Conservation (phyloP, 2,329 filamentous ascomycete species). For the Cordyceps javanica region DNA sequence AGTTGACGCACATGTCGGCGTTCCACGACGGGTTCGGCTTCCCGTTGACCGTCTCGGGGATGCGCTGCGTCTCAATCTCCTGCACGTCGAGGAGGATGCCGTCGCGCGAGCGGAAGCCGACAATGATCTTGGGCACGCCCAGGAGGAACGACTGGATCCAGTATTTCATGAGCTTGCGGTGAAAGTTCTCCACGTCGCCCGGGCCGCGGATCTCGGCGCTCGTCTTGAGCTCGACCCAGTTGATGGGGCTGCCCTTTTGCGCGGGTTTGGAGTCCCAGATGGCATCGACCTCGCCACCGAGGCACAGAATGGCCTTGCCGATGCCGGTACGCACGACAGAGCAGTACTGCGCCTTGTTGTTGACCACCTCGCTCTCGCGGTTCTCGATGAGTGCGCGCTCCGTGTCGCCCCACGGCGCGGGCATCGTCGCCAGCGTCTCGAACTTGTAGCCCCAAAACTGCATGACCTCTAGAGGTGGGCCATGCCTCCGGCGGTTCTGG, state of each 20-base stretch:
- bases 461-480: constrained; percentile 70
- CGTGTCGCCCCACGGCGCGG: constrained; percentile 66
- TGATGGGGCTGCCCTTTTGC: constrained; percentile 59
- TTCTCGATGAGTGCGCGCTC: constrained; percentile 72
- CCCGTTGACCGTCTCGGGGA: constrained; percentile 69
- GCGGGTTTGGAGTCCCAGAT: constrained; percentile 78
- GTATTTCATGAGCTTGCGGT: constrained; percentile 87
- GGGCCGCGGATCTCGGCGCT: constrained; percentile 63
- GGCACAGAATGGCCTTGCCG: constrained; percentile 64
- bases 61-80: constrained; percentile 71
- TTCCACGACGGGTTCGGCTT: constrained; percentile 70
- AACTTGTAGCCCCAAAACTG: constrained; percentile 98
- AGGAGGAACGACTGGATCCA: constrained; percentile 96
- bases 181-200: constrained; percentile 67
- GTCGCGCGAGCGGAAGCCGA: constrained; percentile 72
- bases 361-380: constrained; percentile 65
- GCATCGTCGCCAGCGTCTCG: constrained; percentile 75
- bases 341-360: constrained; percentile 92
- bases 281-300: constrained; percentile 92
- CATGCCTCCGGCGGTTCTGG: constrained; percentile 20
- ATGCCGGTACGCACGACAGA: constrained; percentile 87
- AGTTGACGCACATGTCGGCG: constrained; percentile 90
- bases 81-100: constrained; percentile 68
- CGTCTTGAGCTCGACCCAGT: constrained; percentile 96
- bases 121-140: constrained; percentile 84